Conservation (phyloP, 2,329 filamentous ascomycete species). For the Dactylellina drechsleri region DNA sequence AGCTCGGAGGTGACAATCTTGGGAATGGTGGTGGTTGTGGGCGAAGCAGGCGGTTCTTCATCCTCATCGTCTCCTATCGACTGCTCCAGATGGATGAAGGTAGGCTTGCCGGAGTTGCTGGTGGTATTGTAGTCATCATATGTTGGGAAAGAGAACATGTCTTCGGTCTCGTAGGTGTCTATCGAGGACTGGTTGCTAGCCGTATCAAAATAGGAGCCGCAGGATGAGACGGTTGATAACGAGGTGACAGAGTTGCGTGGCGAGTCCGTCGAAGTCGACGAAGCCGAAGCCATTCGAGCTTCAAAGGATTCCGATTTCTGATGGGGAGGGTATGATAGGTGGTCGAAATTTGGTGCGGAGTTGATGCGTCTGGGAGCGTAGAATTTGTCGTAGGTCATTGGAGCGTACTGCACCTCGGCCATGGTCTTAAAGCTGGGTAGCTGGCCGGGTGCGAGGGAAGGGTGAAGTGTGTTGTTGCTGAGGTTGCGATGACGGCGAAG, state of each 20-base stretch:
- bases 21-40: conserved; percentile 21
- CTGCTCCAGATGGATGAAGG: conserved; percentile 48
- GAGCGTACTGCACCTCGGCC: conserved; percentile 53
- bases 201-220: conserved; percentile 50
- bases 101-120: conserved; percentile 39
- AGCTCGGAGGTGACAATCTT: conserved; percentile 40
- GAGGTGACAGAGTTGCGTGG: conserved; percentile 52
- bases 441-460: not conserved
- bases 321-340: conserved; percentile 35
- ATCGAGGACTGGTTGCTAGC: conserved; percentile 54
- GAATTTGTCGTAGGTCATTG: conserved; percentile 54
- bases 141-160: conserved; percentile 47
- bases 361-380: conserved; percentile 46
- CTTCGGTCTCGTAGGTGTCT: conserved; percentile 47
- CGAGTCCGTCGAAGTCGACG: conserved; percentile 47
- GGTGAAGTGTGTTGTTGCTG: conserved; percentile 8
- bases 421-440: conserved; percentile 20
- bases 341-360: conserved; percentile 52
- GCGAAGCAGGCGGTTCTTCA: conserved; percentile 31
- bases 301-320: conserved; percentile 38
- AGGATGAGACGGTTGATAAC: conserved; percentile 51
- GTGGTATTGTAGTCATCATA: conserved; percentile 48
- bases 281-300: conserved; percentile 47
- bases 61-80: conserved; percentile 50
- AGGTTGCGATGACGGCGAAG: conserved; percentile 3